Evolutionary conservation across 2,329 filamentous ascomycete species (phyloP), one percentile per base, ranked within the genome.

Genomic region (Ceratocystis eucalypticola): DNA sequence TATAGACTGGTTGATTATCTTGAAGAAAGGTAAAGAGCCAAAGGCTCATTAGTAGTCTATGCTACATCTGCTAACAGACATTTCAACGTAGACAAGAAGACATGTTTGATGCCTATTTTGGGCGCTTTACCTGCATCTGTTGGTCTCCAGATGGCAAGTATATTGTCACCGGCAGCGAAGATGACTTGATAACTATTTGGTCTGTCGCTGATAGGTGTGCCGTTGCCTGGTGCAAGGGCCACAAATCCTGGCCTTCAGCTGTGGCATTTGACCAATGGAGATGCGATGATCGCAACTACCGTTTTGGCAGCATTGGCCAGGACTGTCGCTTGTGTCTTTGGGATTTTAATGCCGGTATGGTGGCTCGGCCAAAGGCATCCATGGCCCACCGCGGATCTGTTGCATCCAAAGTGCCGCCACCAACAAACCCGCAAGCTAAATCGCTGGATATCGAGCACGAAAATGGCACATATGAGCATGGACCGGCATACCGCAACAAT

Each of bases 101-200:
- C 72, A 79, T 96, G 57, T 96, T 90, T 75, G 85, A 88, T 71
- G 90, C 90, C 65, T 99, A 96, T 77, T 99, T 96, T 72, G 94
- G 94, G 61, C 93, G 91, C 2, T 81, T 99, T 69, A 88, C 88
- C 57, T 96, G 91, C 73, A 91, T 96, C 1, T 96, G 91, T 76
- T 99, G 94, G 94, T 96, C 93, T 5, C 94, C 94, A 8, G 94
- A 99, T 73, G 92, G 91, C 64, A 93, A 95, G 74, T 99, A 97
- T 74, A 86, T 99, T 64, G 80, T 99, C 20, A 96, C 94, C 0
- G 94, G 94, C 64, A 92, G 94, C 3, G 93, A 97, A 76, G 94
- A 99, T 74, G 94, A 99, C 74, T 79, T 97, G 8, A 88, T 99
- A 12, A 95, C 91, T 0, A 96, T 99, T 71, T 99, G 94, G 94